Evolutionary conservation across 176 grass and related monocot genomes (phyloP).

Genomic region (Echinochloa phyllopogon): DNA sequence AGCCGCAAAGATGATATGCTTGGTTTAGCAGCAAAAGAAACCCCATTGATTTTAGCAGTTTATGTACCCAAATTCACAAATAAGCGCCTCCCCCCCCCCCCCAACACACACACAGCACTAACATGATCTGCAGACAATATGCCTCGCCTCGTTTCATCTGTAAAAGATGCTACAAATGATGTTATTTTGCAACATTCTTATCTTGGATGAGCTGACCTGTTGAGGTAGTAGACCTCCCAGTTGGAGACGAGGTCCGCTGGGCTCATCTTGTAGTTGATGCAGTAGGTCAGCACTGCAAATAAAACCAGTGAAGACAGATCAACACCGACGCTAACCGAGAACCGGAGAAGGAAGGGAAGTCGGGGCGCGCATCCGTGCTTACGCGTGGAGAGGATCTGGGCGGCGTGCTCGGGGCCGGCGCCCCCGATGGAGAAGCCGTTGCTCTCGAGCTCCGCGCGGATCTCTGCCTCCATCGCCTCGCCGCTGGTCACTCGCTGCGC

Average conservation of each 20-base stretch:
- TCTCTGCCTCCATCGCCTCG: conserved; percentile 78
- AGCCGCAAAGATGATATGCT: background rate
- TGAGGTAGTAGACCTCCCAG: conserved; percentile 93
- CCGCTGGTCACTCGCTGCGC: background rate
- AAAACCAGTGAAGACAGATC: background rate
- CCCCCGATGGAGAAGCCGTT: conserved; percentile 81
- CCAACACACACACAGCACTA: background rate
- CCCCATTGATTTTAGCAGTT: background rate
- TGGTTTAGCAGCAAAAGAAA: background rate
- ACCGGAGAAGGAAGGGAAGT: background rate
- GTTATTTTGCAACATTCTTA: background rate
- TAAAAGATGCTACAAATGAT: conserved; percentile 17
- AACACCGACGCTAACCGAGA: background rate
- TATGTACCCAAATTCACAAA: background rate
- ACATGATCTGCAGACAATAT: background rate
- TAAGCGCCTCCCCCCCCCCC: too few relatives aligned
- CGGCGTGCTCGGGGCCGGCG: conserved; percentile 46
- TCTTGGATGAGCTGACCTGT: conserved; percentile 53
- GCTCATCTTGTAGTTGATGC: conserved; percentile 94
- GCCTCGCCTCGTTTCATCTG: background rate
- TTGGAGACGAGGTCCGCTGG: conserved; percentile 76
- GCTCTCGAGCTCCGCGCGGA: conserved; percentile 73
- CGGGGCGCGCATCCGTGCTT: background rate
- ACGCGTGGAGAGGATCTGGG: conserved; percentile 76
- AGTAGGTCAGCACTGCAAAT: conserved; percentile 79